Base-by-base conservation (phyloP, 116 monocot genomes). In the Zostera marina region DNA sequence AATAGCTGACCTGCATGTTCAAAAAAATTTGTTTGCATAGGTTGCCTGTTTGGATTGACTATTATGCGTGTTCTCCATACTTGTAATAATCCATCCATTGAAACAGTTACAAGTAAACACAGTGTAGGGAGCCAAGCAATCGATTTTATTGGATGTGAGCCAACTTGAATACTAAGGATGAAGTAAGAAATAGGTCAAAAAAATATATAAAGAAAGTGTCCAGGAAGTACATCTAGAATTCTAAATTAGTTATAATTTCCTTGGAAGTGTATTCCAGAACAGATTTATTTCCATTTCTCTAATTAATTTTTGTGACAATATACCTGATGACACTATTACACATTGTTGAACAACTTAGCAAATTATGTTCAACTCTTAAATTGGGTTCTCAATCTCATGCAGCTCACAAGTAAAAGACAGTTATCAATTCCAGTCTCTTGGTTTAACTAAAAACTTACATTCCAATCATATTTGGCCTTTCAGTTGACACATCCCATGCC, bases 401-500 rank as follows among this genome's bases (percentile, higher is more conserved):
- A 1, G 32, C 32, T 32, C 32, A 32, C 32, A 59, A 20, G 42
- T 19, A 22, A 42, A 13, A 2, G 6, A 14, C 15, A 59, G 15
- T 12, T 43, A 17, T 12, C 42, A 55, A 19, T 44, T 59, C 13
- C 40, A 59, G n/a, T n/a, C n/a, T n/a, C n/a, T n/a, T n/a, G 22
- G 21, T 20, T 43, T 39, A 20, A 22, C 39, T 51, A 47, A 42
- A 53, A 66, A 68, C 81, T 81, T 73, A 90, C 98, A 98, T 98
- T 68, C 98, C 98, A 62, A 98, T 98, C 86, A 98, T 83, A 66
- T 70, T 81, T 63, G 98, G 98, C 24, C 83, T 82, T 64, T 90
- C 90, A 56, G 91, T 86, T 58, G 98, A 98, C 42, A 98, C 98
- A 72, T 98, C 90, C 98, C 98, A 90, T 44, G 90, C 98, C 68